Percentiles rank a stretch among this genome's conserved stretches.
Evolutionary conservation across 441 rosid species (phyloP).

Genomic region (Gossypium trilobum): DNA sequence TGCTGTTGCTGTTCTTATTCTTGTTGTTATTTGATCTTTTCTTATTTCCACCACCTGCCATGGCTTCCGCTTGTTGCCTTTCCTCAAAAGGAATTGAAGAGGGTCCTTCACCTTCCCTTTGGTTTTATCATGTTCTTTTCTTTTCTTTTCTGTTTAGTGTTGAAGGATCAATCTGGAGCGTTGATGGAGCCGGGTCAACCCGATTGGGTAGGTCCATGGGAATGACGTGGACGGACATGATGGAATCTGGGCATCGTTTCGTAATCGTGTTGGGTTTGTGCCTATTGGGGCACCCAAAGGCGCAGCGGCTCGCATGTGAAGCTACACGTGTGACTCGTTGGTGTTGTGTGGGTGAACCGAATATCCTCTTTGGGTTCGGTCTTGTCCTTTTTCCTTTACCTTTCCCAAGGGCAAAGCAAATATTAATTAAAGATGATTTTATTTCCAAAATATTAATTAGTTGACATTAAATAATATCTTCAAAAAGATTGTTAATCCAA

Average conservation of each 20-base stretch:
- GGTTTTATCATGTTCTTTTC: neutral
- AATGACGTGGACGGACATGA: neutral
- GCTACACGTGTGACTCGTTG: neutral
- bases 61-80: slow-evolving; percentile 10
- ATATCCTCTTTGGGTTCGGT: neutral
- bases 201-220: neutral
- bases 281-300: neutral
- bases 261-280: neutral
- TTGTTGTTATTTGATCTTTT: slow-evolving; percentile 30
- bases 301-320: neutral
- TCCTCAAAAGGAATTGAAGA: neutral
- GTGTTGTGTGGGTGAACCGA: neutral
- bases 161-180: neutral
- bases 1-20: slow-evolving; percentile 14
- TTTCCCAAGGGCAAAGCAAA: neutral
- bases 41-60: slow-evolving; percentile 53
- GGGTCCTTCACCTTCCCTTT: neutral
- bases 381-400: neutral
- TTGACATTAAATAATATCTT: too few relatives aligned
- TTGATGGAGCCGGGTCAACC: neutral
- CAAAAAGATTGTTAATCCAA: too few relatives aligned
- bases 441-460: too few relatives aligned
- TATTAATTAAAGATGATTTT: too few relatives aligned
- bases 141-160: neutral
- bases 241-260: neutral